Evolutionary conservation across 441 rosid species (phyloP).

Genomic region (Populus hybrid): DNA sequence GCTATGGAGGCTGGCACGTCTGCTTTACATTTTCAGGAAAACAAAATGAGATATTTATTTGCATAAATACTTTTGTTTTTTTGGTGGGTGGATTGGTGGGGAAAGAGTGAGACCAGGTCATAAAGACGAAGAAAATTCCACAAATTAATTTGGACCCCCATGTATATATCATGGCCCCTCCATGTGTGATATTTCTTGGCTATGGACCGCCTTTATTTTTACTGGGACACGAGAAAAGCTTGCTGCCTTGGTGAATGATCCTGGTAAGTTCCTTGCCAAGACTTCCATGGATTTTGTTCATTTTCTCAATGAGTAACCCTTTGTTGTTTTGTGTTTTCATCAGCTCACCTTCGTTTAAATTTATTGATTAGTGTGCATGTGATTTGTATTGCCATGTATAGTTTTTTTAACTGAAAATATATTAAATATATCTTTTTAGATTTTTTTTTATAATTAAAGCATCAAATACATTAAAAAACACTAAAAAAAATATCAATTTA

Average conservation of each 20-base stretch:
- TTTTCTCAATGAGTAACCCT: not conserved
- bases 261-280: not conserved
- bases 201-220: not conserved
- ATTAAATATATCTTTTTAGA: no score
- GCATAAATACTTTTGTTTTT: not conserved
- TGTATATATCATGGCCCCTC: not conserved
- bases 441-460: no score
- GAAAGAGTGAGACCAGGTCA: slow-evolving; percentile 10
- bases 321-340: no score
- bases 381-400: not conserved
- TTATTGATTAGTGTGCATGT: not conserved
- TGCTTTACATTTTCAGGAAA: not conserved
- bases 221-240: not conserved
- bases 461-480: no score
- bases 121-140: not conserved
- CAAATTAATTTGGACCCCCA: not conserved
- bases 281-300: not conserved
- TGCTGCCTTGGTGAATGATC: not conserved
- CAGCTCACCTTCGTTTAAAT: no score
- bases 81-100: slow-evolving; percentile 22
- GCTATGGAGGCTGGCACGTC: not conserved
- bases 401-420: no score
- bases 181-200: not conserved
- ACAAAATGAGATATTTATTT: not conserved
- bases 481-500: no score